Evolutionary conservation across 73 alveolate species (phyloP), one percentile per base, ranked within the genome.

Genomic region (Stentor roeselii): DNA sequence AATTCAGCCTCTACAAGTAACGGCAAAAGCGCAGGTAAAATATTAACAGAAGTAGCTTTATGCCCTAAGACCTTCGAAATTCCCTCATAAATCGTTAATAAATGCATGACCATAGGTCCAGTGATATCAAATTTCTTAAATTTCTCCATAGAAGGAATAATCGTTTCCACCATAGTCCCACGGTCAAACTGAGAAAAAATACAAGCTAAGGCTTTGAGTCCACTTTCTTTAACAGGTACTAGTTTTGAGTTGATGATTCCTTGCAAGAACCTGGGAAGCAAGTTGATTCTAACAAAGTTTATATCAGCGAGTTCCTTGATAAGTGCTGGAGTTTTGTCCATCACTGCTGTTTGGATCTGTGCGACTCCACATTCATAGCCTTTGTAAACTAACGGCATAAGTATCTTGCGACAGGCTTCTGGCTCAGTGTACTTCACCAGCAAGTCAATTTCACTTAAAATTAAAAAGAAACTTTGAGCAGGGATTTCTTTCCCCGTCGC

Each of bases 361-460:
- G 96, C 96, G 0, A 93, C 98, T 60, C 93, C 93, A 75, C 97
- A 93, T 76, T 95, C 99, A 87, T 93, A 90, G 0, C 98, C 95
- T 84, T 95, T 95, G 4, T 76, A 67, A 27, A 84, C 41, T 11
- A 90, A 87, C 0, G 86, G 85, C 83, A 84, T 40, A 42, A 90
- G 59, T 32, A 61, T 40, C 4, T 42, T 60, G 41, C 88, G 60
- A 74, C 67, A 87, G 30, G 87, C 93, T 2, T 36, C 36, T 11
- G 60, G 86, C 15, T 84, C 87, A 3, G 89, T 82, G 40, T 36
- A 90, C 39, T 84, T 87, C 84, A 88, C 59, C 31, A 90, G 89
- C 3, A 78, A 30, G 35, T 87, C 90, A 3, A 88, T 84, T 34
- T 82, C 78, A 59, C 83, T 85, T 2, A 90, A 67, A n/a, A 90